These are phyloP conservation scores for Juncus inflexus DNA, from an alignment of 176 grass and related monocot genomes.

Conservation along the genomic window DNA sequence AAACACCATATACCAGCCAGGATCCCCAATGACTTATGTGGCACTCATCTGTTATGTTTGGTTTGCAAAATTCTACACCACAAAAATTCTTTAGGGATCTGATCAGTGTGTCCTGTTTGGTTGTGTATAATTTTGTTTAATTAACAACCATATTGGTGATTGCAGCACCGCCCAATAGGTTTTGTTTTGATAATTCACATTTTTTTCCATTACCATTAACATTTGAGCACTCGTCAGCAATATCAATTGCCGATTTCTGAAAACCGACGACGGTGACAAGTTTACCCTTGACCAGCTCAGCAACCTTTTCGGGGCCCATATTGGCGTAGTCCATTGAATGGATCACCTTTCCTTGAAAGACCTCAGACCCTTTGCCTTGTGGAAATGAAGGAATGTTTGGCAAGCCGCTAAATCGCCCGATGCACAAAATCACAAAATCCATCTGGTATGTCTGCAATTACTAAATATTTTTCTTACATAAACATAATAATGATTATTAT, in stretches of 20 bases:
- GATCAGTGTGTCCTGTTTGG: too few relatives aligned
- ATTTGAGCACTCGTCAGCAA: constrained; percentile 31
- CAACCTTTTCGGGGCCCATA: constrained; percentile 13
- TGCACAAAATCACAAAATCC: constrained; percentile 71
- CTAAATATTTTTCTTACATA: too few relatives aligned
- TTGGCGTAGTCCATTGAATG: constrained; percentile 50
- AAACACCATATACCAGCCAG: too few relatives aligned
- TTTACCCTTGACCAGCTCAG: constrained; percentile 23
- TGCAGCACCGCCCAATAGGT: too few relatives aligned
- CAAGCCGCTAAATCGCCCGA: constrained; percentile 69
- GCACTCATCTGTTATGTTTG: too few relatives aligned
- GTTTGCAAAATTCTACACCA: too few relatives aligned
- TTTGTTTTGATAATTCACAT: too few relatives aligned
- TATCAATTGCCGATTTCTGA: constrained; percentile 37
- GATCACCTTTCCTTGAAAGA: constrained; percentile 50
- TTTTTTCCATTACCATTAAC: constrained; percentile 28
- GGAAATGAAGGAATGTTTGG: constrained; percentile 59
- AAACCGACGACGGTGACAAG: constrained; percentile 33
- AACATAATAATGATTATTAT: too few relatives aligned
- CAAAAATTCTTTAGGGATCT: too few relatives aligned
- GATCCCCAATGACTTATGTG: too few relatives aligned
- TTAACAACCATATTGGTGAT: not conserved
- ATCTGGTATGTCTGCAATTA: constrained; percentile 34
- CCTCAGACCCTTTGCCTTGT: constrained; percentile 34
- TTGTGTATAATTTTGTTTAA: constrained; percentile 2